These are phyloP conservation scores for Trametes polyzona DNA, from an alignment of 1,284 basidiomycete genomes.

Conservation along the genomic window DNA sequence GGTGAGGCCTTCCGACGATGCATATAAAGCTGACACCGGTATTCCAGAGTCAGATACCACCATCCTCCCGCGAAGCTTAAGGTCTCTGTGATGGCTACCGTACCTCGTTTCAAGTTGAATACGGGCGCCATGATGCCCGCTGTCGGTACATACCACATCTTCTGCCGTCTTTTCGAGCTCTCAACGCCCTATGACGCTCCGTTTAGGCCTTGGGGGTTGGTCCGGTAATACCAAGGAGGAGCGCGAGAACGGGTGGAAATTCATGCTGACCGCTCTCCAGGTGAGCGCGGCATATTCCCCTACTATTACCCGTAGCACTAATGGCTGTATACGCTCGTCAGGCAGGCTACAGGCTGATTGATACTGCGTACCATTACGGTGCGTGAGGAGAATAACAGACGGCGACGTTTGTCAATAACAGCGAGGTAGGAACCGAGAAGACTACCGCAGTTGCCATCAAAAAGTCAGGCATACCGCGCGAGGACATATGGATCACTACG, in stretches of 20 bases:
- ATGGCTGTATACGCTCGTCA: slow-evolving; percentile 1
- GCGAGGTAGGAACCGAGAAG: slow-evolving; percentile 40
- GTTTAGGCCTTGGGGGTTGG: slow-evolving; percentile 37
- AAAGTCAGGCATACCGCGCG: slow-evolving; percentile 43
- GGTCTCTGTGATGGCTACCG: slow-evolving; percentile 24
- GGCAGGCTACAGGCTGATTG: slow-evolving; percentile 37
- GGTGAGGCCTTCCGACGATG: background rate
- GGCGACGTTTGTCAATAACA: background rate
- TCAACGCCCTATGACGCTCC: too few relatives aligned
- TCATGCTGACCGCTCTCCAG: slow-evolving; percentile 34
- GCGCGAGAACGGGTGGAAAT: slow-evolving; percentile 26
- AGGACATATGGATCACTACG: slow-evolving; percentile 51
- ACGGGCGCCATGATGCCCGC: slow-evolving; percentile 35
- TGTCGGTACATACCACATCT: slow-evolving; percentile 25
- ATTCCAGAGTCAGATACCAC: background rate
- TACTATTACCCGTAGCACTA: background rate
- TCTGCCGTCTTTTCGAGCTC: background rate
- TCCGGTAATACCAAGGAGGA: slow-evolving; percentile 31
- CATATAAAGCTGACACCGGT: slow-evolving; percentile 8
- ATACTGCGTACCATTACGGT: slow-evolving; percentile 38
- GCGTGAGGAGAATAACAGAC: background rate
- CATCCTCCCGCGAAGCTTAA: background rate
- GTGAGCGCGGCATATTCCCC: slow-evolving; percentile 5
- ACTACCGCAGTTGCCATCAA: slow-evolving; percentile 47
- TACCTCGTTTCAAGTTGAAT: slow-evolving; percentile 35